Evolutionary conservation across 164 flowering plant genomes (phyloP).

Genomic region (Tetrastigma voinierianum): DNA sequence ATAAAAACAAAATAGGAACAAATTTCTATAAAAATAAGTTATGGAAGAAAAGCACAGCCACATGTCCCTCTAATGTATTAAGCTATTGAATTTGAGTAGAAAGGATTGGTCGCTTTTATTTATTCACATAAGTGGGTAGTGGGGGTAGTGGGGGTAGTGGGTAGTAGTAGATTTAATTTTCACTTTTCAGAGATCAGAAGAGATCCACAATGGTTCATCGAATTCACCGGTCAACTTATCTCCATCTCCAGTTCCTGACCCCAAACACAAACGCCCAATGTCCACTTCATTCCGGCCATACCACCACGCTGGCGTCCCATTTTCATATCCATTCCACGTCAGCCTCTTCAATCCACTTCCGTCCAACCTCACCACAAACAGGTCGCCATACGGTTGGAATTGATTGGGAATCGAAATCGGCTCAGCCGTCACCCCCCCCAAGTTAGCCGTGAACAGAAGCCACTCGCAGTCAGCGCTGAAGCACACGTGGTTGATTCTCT

Average conservation of each 20-base stretch:
- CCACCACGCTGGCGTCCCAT: conserved; percentile 91
- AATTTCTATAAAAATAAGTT: too few species aligned
- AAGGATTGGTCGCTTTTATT: too few species aligned
- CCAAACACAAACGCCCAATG: conserved; percentile 28
- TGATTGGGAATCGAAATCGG: conserved; percentile 84
- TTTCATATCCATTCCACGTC: conserved; percentile 83
- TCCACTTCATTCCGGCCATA: conserved; percentile 27
- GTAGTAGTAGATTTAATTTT: too few species aligned
- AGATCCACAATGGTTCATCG: conserved; percentile 69
- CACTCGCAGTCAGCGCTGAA: conserved; percentile 70
- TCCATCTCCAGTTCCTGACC: conserved; percentile 29
- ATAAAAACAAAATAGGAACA: too few species aligned
- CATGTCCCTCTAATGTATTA: too few species aligned
- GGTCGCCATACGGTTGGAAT: conserved; percentile 89
- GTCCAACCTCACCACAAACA: conserved; percentile 62
- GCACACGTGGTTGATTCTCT: conserved; percentile 84
- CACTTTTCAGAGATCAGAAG: conserved; percentile 37
- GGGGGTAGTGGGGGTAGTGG: too few species aligned
- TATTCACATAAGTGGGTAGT: too few species aligned
- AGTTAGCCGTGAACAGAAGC: conserved; percentile 70
- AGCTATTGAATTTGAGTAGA: too few species aligned
- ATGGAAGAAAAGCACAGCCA: too few species aligned
- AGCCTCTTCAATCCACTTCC: conserved; percentile 72
- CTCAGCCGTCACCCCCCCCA: conserved; percentile 76
- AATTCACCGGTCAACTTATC: conserved; percentile 57